Percentiles rank a stretch among this genome's conserved stretches.
phyloP scores from a whole-genome alignment of 257 asterid species.

The Nicotiana benthamiana region DNA sequence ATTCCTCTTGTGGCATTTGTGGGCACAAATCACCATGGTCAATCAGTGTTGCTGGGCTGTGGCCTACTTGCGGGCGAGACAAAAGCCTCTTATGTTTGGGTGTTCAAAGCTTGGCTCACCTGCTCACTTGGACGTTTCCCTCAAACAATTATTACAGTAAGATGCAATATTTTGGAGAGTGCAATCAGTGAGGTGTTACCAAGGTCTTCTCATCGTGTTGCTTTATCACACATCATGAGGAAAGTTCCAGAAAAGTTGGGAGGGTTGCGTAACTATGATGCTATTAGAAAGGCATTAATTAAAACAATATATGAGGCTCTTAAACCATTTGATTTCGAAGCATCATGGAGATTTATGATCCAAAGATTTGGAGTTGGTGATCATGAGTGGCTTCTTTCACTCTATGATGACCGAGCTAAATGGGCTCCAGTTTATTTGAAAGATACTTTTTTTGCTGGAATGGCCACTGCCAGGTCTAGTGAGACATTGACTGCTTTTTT shows the following conservation, averaged over 20 bases:
- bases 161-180: slow-evolving; percentile 59
- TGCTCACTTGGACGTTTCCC: slow-evolving; percentile 46
- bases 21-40: slow-evolving; percentile 77
- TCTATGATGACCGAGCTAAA: slow-evolving; percentile 53
- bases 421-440: slow-evolving; percentile 81
- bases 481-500: slow-evolving; percentile 51
- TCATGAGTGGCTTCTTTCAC: slow-evolving; percentile 64
- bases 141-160: slow-evolving; percentile 59
- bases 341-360: slow-evolving; percentile 70
- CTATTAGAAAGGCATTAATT: slow-evolving; percentile 23
- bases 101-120: slow-evolving; percentile 53
- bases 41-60: slow-evolving; percentile 69
- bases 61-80: slow-evolving; percentile 68
- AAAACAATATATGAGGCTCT: slow-evolving; percentile 57
- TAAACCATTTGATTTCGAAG: slow-evolving; percentile 67
- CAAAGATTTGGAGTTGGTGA: slow-evolving; percentile 51
- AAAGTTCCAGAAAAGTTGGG: slow-evolving; percentile 76
- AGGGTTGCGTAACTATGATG: slow-evolving; percentile 42
- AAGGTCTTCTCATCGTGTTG: slow-evolving; percentile 50
- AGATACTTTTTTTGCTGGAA: slow-evolving; percentile 58
- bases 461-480: slow-evolving; percentile 48
- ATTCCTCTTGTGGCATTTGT: slow-evolving; percentile 65
- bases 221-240: slow-evolving; percentile 57
- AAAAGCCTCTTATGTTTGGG: slow-evolving; percentile 50
- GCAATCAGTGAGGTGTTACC: slow-evolving; percentile 60